Percentiles rank a stretch among this genome's conserved stretches.
phyloP scores from a whole-genome alignment of 345 rosid species.

The Hibiscus tridactylites region DNA sequence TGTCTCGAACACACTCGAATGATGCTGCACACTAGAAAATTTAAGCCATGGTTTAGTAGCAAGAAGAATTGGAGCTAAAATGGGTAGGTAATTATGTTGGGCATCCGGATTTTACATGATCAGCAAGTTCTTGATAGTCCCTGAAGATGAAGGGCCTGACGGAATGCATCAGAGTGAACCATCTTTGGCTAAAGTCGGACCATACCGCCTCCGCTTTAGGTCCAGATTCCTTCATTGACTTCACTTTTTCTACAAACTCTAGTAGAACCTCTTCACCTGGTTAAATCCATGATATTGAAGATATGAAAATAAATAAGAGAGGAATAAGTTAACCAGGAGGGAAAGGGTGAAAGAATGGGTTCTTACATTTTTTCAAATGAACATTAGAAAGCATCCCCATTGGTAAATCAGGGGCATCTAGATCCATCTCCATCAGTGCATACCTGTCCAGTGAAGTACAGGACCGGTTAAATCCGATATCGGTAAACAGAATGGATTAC shows the following conservation, averaged over 20 bases:
- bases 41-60: neutral
- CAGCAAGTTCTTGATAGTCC: constrained; percentile 61
- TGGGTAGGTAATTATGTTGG: neutral
- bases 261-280: constrained; percentile 58
- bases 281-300: neutral
- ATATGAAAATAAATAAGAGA: no score
- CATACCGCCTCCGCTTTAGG: constrained; percentile 52
- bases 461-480: neutral
- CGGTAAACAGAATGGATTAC: neutral
- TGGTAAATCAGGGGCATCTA: constrained; percentile 64
- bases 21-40: constrained; percentile 50
- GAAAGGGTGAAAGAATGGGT: neutral
- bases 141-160: constrained; percentile 55
- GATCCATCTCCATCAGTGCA: constrained; percentile 66
- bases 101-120: constrained; percentile 37
- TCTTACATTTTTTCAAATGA: constrained; percentile 59
- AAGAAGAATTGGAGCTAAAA: neutral
- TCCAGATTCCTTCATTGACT: constrained; percentile 37
- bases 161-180: constrained; percentile 65
- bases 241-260: constrained; percentile 44
- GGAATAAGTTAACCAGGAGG: neutral
- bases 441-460: constrained; percentile 27
- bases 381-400: constrained; percentile 55
- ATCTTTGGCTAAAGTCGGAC: constrained; percentile 70
- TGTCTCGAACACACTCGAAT: constrained; percentile 57